Percentiles rank a stretch among this genome's conserved stretches.
Conservation (phyloP, 2,329 filamentous ascomycete genomes). For the Coleophoma cylindrospora region DNA sequence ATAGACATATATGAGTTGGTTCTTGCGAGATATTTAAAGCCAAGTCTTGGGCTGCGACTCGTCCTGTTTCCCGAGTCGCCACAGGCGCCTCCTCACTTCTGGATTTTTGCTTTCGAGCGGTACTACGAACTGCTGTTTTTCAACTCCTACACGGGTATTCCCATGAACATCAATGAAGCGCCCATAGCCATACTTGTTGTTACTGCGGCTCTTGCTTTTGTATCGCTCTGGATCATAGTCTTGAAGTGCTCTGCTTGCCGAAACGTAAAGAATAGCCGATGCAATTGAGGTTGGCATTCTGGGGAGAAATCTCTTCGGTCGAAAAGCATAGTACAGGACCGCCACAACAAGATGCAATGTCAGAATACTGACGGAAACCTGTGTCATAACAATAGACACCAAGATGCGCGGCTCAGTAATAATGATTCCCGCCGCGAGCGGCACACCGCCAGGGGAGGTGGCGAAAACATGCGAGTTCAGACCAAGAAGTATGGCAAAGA, state of each 20-base stretch:
- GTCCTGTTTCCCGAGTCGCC: neutral
- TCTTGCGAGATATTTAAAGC: slow-evolving; percentile 5
- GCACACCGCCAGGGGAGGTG: neutral
- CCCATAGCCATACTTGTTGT: slow-evolving; percentile 40
- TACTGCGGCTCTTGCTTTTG: neutral
- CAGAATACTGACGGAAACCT: slow-evolving; percentile 38
- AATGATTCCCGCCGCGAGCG: neutral
- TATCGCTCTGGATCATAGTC: slow-evolving; percentile 22
- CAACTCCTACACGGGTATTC: slow-evolving; percentile 43
- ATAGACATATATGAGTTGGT: neutral
- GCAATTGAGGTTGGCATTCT: slow-evolving; percentile 47
- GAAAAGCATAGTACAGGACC: slow-evolving; percentile 33
- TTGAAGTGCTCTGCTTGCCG: slow-evolving; percentile 37
- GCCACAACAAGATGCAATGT: slow-evolving; percentile 36
- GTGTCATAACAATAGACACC: slow-evolving; percentile 39
- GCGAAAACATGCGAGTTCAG: slow-evolving; percentile 36
- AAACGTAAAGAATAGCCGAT: slow-evolving; percentile 40
- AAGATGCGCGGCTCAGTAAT: slow-evolving; percentile 39
- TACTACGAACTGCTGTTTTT: slow-evolving; percentile 39
- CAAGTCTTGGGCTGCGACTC: slow-evolving; percentile 9
- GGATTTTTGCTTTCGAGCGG: slow-evolving; percentile 18
- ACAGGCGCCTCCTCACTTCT: slow-evolving; percentile 5
- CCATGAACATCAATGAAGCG: slow-evolving; percentile 43
- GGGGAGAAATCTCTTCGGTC: slow-evolving; percentile 38
- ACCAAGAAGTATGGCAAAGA: slow-evolving; percentile 39